Conservation (phyloP, 1,284 basidiomycete genomes). For the Microbotryum lychnidis-dioicae region DNA sequence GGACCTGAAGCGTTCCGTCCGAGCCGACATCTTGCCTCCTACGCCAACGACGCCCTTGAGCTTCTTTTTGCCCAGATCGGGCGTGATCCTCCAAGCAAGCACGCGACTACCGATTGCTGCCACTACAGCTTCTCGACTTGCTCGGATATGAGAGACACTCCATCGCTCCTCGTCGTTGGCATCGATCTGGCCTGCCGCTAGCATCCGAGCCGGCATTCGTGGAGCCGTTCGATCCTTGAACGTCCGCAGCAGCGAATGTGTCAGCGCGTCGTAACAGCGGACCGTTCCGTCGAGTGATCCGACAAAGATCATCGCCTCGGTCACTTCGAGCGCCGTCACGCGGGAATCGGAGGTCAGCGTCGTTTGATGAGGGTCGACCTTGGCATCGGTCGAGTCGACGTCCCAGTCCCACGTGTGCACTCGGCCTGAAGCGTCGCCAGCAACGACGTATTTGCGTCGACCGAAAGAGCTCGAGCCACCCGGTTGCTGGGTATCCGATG, state of each 20-base stretch:
- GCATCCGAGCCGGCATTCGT: slow-evolving; percentile 26
- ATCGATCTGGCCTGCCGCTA: slow-evolving; percentile 25
- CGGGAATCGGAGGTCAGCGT: slow-evolving; percentile 10
- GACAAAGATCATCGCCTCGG: slow-evolving; percentile 26
- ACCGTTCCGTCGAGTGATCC: slow-evolving; percentile 32
- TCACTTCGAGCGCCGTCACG: slow-evolving; percentile 30
- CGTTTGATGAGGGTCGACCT: slow-evolving; percentile 12
- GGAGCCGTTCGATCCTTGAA: slow-evolving; percentile 32
- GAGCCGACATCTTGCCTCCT: neutral
- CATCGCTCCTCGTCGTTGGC: slow-evolving; percentile 32
- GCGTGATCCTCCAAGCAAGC: slow-evolving; percentile 28
- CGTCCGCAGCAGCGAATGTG: slow-evolving; percentile 19
- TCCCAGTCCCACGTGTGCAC: slow-evolving; percentile 31
- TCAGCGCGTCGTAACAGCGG: slow-evolving; percentile 23
- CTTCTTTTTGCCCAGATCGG: slow-evolving; percentile 20
- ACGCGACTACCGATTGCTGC: slow-evolving; percentile 29
- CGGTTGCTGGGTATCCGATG: neutral
- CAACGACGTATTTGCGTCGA: slow-evolving; percentile 21
- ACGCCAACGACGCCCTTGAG: neutral
- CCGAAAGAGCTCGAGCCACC: slow-evolving; percentile 16
- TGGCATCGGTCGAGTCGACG: neutral
- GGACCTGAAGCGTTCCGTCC: neutral
- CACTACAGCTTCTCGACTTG: slow-evolving; percentile 27
- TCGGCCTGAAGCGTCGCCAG: slow-evolving; percentile 24
- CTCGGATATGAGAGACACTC: slow-evolving; percentile 26